Evolutionary conservation across 768 basidiomycete genomes (phyloP).

Genomic region (Rhizopogon vinicolor): DNA sequence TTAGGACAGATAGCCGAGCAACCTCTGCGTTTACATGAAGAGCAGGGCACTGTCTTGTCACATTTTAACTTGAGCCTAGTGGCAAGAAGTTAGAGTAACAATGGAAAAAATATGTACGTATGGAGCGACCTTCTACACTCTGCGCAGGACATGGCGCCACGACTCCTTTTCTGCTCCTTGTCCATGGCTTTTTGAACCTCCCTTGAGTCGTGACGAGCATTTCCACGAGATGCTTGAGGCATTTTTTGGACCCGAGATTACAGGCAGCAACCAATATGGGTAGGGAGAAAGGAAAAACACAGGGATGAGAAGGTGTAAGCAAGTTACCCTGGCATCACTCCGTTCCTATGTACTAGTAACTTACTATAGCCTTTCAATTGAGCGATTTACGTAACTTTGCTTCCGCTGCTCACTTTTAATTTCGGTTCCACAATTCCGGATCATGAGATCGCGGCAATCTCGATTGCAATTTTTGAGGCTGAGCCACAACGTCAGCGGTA

Average conservation of each 20-base stretch:
- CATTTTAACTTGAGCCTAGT: conserved; percentile 65
- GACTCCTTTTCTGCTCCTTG: conserved; percentile 61
- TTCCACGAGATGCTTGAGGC: conserved; percentile 49
- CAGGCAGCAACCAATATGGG: neutral
- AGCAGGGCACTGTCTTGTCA: conserved; percentile 60
- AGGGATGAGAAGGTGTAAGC: neutral
- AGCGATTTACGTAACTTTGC: no score
- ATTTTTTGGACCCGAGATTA: conserved; percentile 20
- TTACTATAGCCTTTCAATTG: no score
- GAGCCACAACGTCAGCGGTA: no score
- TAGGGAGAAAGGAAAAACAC: neutral
- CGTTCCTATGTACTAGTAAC: neutral
- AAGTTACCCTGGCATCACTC: neutral
- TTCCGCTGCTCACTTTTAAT: no score
- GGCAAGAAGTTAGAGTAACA: neutral
- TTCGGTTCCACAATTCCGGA: no score
- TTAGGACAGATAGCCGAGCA: conserved; percentile 79
- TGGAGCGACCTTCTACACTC: conserved; percentile 54
- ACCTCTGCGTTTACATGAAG: conserved; percentile 64
- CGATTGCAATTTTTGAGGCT: no score
- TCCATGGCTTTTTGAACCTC: conserved; percentile 49
- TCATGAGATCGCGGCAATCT: no score
- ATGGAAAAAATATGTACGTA: neutral
- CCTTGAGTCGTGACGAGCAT: conserved; percentile 28
- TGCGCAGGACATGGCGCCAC: conserved; percentile 51